Evolutionary conservation across 1,284 basidiomycete genomes (phyloP), one percentile per base, ranked within the genome.

Genomic region (Heterobasidion irregulare): DNA sequence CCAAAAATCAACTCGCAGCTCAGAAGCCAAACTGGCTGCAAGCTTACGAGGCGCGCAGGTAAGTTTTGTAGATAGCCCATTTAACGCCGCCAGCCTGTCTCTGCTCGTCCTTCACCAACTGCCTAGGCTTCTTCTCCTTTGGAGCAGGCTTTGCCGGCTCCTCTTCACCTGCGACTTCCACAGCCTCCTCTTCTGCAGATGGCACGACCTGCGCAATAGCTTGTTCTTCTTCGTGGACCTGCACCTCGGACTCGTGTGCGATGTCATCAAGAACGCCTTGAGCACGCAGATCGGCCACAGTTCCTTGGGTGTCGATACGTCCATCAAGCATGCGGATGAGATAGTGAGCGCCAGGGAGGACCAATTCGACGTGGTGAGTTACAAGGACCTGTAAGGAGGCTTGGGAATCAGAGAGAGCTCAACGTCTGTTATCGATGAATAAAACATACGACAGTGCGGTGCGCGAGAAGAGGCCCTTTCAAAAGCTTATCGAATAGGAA

Each of bases 21-120:
- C n/a, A 53, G 5, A 6, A 47, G 15, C 9, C 13, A 34, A 19
- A 55, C 26, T 26, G 36, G 18, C 32, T 54, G 35, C 19, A n/a
- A 33, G 59, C 65, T 59, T 57, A 84, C 82, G 83, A 85, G 46
- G 84, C 84, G 62, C 79, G 75, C 56, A 94, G 72, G 66, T 93
- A 93, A 12, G 81, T 84, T 59, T 84, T 83, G 66, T 94, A 94
- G 47, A 92, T 84, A 2, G 69, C 66, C 85, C 86, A 89, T 64
- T 91, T 89, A 38, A 94, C 90, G 52, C 81, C 79, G 2, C 90
- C 90, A 1, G 77, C 75, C 46, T 87, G 83, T 18, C 90, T 72
- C 61, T 85, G 83, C 65, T 89, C 86, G 53, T 85, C 85, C 57
- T 83, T 78, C 9, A 89, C 69, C 7, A 89, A 71, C 62, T 85